Percentiles rank a stretch among this genome's conserved stretches.
phyloP scores from a whole-genome alignment of 2,329 filamentous ascomycete species.

The Talaromyces sp. region DNA sequence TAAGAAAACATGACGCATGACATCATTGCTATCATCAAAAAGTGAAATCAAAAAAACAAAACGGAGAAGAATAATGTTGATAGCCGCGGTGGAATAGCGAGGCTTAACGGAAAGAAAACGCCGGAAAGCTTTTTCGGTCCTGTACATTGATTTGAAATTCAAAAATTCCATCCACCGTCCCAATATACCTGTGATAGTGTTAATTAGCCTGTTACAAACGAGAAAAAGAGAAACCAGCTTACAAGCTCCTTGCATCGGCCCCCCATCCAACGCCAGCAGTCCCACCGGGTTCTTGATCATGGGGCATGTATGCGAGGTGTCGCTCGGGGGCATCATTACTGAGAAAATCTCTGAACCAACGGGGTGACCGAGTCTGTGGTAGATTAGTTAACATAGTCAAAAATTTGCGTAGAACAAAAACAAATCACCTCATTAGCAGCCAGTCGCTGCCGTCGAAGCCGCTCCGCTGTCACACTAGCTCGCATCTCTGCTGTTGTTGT shows the following conservation, averaged over 20 bases:
- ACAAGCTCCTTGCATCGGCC: constrained; percentile 42
- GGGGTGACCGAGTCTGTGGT: constrained; percentile 28
- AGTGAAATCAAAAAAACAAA: neutral
- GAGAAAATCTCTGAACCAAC: constrained; percentile 33
- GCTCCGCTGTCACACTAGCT: constrained; percentile 34
- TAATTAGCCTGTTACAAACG: constrained; percentile 8
- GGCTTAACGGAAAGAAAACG: constrained; percentile 36
- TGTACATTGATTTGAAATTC: constrained; percentile 42
- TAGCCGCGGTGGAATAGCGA: neutral
- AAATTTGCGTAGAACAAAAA: constrained; percentile 23
- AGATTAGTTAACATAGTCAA: neutral
- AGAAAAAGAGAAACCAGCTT: constrained; percentile 19
- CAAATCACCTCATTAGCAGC: constrained; percentile 28
- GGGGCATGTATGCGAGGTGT: constrained; percentile 22
- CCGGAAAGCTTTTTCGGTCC: constrained; percentile 44
- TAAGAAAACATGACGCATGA: neutral
- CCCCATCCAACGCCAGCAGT: constrained; percentile 46
- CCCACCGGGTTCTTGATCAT: constrained; percentile 34
- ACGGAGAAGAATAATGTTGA: neutral
- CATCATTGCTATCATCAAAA: neutral
- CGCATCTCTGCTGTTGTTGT: constrained; percentile 29
- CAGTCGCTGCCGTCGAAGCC: constrained; percentile 33
- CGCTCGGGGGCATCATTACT: constrained; percentile 29
- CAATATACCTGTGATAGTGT: constrained; percentile 35
- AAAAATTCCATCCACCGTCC: constrained; percentile 44